Percentiles rank a stretch among this genome's conserved stretches.
phyloP scores from a whole-genome alignment of 1,284 basidiomycete species.

The Leccinum fallax region DNA sequence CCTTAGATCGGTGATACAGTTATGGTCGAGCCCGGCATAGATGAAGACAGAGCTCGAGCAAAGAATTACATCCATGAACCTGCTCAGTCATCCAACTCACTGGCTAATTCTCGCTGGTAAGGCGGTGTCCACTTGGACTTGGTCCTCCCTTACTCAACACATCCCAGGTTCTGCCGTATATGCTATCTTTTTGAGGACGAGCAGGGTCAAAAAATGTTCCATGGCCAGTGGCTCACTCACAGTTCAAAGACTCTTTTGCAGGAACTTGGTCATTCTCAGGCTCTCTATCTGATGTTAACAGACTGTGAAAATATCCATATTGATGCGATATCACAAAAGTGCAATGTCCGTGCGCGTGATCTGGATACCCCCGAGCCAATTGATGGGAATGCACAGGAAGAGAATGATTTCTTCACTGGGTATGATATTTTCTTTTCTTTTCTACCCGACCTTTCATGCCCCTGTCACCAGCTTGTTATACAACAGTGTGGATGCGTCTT shows the following conservation, averaged over 20 bases:
- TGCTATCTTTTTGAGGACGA: conserved; percentile 55
- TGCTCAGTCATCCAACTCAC: conserved; percentile 44
- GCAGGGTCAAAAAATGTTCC: conserved; percentile 49
- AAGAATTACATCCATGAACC: conserved; percentile 38
- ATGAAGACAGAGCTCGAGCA: conserved; percentile 42
- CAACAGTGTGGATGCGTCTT: conserved; percentile 46
- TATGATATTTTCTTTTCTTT: conserved; percentile 26
- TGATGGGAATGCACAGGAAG: conserved; percentile 40
- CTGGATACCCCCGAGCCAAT: conserved; percentile 45
- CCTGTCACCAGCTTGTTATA: conserved; percentile 42
- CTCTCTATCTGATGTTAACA: conserved; percentile 52
- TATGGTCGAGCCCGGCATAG: conserved; percentile 56
- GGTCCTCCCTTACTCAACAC: not conserved
- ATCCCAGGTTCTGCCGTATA: conserved; percentile 62
- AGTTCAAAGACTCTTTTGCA: conserved; percentile 65
- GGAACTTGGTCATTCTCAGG: conserved; percentile 61
- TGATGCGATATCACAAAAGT: conserved; percentile 56
- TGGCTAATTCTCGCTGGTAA: conserved; percentile 60
- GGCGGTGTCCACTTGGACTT: not conserved
- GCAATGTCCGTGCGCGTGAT: conserved; percentile 47
- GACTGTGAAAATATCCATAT: conserved; percentile 55
- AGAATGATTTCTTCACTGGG: conserved; percentile 59
- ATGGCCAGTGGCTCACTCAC: conserved; percentile 68
- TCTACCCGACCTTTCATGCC: conserved; percentile 6
- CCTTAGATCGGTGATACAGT: conserved; percentile 60